Evolutionary conservation across 2,329 filamentous ascomycete species (phyloP).

Genomic region (Bipolaris bicolor): DNA sequence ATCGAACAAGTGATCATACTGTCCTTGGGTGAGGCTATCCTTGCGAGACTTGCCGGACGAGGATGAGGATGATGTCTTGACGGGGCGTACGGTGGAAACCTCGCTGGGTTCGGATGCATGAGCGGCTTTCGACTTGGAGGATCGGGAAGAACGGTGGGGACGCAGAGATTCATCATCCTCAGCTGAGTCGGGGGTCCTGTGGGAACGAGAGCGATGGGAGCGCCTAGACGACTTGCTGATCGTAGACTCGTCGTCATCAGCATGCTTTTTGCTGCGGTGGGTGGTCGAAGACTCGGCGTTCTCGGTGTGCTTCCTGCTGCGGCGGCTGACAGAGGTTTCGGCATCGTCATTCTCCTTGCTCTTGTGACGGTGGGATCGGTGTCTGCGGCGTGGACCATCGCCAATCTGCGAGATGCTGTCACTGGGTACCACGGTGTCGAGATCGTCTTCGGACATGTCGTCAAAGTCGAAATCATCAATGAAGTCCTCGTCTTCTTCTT

Average conservation of each 20-base stretch:
- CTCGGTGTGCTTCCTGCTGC: slow-evolving; percentile 19
- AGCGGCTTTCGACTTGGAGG: slow-evolving; percentile 18
- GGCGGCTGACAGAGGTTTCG: slow-evolving; percentile 29
- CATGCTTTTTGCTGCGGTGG: slow-evolving; percentile 22
- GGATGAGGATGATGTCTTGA: slow-evolving; percentile 17
- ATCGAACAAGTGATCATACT: slow-evolving; percentile 40
- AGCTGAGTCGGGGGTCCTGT: slow-evolving; percentile 31
- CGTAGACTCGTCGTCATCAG: slow-evolving; percentile 24
- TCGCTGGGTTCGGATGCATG: slow-evolving; percentile 45
- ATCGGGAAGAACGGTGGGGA: slow-evolving; percentile 26
- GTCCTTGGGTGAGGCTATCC: slow-evolving; percentile 39
- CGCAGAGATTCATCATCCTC: slow-evolving; percentile 25
- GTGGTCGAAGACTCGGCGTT: slow-evolving; percentile 30
- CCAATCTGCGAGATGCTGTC: slow-evolving; percentile 55
- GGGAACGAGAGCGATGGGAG: slow-evolving; percentile 33
- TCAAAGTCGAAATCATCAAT: slow-evolving; percentile 48
- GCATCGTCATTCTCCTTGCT: slow-evolving; percentile 20
- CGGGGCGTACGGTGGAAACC: slow-evolving; percentile 42
- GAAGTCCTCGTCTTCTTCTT: slow-evolving; percentile 38
- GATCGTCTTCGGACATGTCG: slow-evolving; percentile 42
- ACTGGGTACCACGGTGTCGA: slow-evolving; percentile 55
- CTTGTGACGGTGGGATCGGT: slow-evolving; percentile 28
- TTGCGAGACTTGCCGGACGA: slow-evolving; percentile 28
- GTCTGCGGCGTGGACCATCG: slow-evolving; percentile 39
- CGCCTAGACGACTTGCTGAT: slow-evolving; percentile 41